These are phyloP conservation scores for Scutellaria galericulata DNA, from an alignment of 257 asterid genomes.

Conservation along the genomic window DNA sequence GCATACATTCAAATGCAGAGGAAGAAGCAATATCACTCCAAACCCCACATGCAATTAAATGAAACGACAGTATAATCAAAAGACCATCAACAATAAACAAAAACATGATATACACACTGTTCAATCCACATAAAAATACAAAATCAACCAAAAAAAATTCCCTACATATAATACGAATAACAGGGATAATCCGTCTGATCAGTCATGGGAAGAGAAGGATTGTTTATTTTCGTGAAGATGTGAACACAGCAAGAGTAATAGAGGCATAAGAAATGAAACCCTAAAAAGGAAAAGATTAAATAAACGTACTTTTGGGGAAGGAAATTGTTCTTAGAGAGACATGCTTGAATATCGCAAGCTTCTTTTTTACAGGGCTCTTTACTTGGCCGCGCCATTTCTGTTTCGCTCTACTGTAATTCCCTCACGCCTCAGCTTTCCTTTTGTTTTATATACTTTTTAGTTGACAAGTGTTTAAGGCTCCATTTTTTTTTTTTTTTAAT, in stretches of 20 bases:
- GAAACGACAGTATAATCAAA: neutral
- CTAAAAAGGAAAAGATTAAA: neutral
- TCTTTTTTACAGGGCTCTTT: constrained; percentile 95
- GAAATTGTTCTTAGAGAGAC: constrained; percentile 98
- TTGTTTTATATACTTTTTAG: neutral
- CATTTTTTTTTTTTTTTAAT: too few species aligned
- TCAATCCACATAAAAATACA: neutral
- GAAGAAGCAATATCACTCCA: neutral
- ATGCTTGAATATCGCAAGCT: constrained; percentile 94
- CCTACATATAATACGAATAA: neutral
- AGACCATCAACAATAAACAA: neutral
- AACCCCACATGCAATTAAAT: constrained; percentile 13
- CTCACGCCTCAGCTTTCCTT: too few species aligned
- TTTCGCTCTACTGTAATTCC: neutral
- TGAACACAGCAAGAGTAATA: too few species aligned
- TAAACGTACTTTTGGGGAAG: constrained; percentile 60
- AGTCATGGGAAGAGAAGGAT: neutral
- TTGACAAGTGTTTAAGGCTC: neutral
- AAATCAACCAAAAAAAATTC: neutral
- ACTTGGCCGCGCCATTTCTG: constrained; percentile 72
- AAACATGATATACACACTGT: neutral
- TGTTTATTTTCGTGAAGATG: neutral
- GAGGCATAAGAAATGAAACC: neutral
- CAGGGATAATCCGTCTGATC: neutral
- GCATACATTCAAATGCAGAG: neutral